Conservation (phyloP, 2,329 filamentous ascomycete species). For the Beauveria brongniartii region DNA sequence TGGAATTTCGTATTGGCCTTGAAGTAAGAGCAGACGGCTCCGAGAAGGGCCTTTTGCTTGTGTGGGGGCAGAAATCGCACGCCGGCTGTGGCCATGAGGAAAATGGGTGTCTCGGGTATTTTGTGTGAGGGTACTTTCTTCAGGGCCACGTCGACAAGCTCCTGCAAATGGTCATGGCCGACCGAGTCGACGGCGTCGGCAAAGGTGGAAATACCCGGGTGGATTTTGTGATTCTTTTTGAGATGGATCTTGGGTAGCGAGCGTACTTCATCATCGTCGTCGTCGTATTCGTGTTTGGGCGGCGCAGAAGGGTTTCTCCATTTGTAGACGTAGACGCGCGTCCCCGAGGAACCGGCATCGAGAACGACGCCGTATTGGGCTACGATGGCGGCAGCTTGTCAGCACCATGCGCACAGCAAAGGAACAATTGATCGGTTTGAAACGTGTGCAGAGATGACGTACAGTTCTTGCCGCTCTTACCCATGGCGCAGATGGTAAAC, state of each 20-base stretch:
- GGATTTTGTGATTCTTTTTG: slow-evolving; percentile 86
- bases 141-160: slow-evolving; percentile 74
- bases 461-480: slow-evolving; percentile 25
- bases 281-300: slow-evolving; percentile 32
- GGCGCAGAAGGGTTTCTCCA: slow-evolving; percentile 73
- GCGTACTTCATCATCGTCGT: slow-evolving; percentile 39
- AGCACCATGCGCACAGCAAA: not conserved
- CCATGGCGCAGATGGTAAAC: slow-evolving; percentile 1
- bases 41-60: slow-evolving; percentile 65
- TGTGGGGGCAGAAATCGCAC: slow-evolving; percentile 75
- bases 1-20: slow-evolving; percentile 69
- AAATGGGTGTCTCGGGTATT: slow-evolving; percentile 79
- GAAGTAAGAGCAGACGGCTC: slow-evolving; percentile 76
- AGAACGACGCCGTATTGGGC: slow-evolving; percentile 86
- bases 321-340: slow-evolving; percentile 86
- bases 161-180: slow-evolving; percentile 72
- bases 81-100: slow-evolving; percentile 90
- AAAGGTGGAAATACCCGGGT: slow-evolving; percentile 88
- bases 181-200: slow-evolving; percentile 67
- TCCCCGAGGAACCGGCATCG: slow-evolving; percentile 96
- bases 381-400: slow-evolving; percentile 18
- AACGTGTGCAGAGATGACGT: slow-evolving; percentile 10
- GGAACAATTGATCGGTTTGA: not conserved
- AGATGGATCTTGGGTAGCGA: slow-evolving; percentile 74
- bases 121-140: slow-evolving; percentile 68